Evolutionary conservation across 805 yeast species (phyloP), one percentile per base, ranked within the genome.

Genomic region (Starmera pachycereana): DNA sequence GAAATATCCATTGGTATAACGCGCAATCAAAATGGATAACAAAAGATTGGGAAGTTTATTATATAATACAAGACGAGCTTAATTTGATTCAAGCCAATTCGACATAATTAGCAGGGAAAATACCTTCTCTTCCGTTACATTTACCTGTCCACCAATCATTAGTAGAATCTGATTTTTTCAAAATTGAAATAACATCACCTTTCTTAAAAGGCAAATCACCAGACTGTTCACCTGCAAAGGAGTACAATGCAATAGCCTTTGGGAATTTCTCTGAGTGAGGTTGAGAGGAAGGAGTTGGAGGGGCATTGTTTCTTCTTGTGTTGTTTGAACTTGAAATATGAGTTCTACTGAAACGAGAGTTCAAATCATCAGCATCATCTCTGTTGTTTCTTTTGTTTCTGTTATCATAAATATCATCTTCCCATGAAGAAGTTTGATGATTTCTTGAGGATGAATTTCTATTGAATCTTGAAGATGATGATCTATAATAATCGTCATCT

Each of bases 91-190:
- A 65, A 11, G 66, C 70, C 52, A 89, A 62, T 57, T 89, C 95
- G 34, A 90, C 97, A 56, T 90, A 90, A 59, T 90, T 90, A 3
- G 98, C 98, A 9, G 98, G 98, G 72, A 90, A 90, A 18, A 89
- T 89, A 34, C 98, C 98, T 52, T 85, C 86, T 45, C 63, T 64
- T 11, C 94, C 90, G 49, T 83, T 84, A 40, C 78, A 66, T 57
- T 83, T 78, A 25, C 98, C 98, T 0, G 96, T 87, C 98, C 98
- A 92, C 98, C 98, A 92, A 59, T 92, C 97, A 58, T 92, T 95
- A 37, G 78, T 76, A 12, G 96, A 81, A 8, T 83, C 89, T 9
- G 92, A 78, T 61, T 84, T 86, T 60, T 88, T 86, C 41, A 85
- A 65, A 48, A 92, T 83, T 34, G 86, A 81, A 50, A 92, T 85